phyloP scores from a whole-genome alignment of 352 stramenopile genomes.

The Phytopythium aichiense region DNA sequence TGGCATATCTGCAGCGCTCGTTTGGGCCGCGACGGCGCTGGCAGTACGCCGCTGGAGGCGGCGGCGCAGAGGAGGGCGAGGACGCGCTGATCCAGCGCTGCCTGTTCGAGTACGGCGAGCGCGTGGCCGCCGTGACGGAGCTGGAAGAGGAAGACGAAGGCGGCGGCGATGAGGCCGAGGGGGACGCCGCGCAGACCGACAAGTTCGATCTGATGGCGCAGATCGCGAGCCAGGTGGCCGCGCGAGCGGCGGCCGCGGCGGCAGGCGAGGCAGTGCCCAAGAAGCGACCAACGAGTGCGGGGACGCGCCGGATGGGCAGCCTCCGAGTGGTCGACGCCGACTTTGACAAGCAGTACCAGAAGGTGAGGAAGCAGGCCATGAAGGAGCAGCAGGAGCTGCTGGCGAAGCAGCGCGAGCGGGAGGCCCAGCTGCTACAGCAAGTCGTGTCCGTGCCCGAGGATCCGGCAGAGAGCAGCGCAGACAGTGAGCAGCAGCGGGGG shows the following conservation, averaged over 20 bases:
- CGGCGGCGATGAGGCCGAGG: neutral
- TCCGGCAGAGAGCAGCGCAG: neutral
- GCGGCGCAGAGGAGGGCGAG: constrained; percentile 36
- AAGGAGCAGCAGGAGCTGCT: constrained; percentile 43
- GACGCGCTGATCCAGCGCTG: constrained; percentile 76
- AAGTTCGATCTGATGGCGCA: constrained; percentile 36
- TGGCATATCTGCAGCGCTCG: constrained; percentile 29
- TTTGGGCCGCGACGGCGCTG: constrained; percentile 43
- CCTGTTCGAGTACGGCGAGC: constrained; percentile 77
- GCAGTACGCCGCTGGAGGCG: constrained; percentile 24
- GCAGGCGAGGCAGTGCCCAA: constrained; percentile 5
- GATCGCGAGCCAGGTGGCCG: constrained; percentile 42
- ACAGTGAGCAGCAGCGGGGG: constrained; percentile 1
- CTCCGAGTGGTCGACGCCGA: constrained; percentile 17
- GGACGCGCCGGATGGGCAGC: constrained; percentile 6
- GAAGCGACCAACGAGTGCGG: constrained; percentile 11
- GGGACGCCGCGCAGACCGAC: constrained; percentile 4
- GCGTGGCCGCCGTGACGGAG: constrained; percentile 21
- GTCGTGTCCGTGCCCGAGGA: constrained; percentile 39
- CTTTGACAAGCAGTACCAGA: constrained; percentile 70
- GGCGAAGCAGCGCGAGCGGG: constrained; percentile 33
- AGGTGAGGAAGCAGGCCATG: constrained; percentile 40
- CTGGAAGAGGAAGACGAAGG: constrained; percentile 14
- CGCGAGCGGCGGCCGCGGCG: constrained; percentile 21
- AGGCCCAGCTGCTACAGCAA: constrained; percentile 45